These are phyloP conservation scores for Cerrena zonata DNA, from an alignment of 1,284 basidiomycete species.

Conservation along the genomic window DNA sequence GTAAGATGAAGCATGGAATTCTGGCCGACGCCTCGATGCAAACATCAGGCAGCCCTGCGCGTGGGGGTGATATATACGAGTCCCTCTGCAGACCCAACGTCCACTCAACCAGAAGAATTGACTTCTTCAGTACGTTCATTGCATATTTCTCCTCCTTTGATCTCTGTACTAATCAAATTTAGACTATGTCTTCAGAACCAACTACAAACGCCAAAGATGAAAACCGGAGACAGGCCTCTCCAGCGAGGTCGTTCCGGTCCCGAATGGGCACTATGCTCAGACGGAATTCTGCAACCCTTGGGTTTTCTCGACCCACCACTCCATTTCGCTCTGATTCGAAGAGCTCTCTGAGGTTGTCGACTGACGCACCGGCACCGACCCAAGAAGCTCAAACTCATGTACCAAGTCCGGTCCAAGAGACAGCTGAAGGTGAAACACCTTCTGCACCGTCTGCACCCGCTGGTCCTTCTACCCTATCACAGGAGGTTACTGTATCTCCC, in stretches of 20 bases:
- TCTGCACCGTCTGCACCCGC: conserved; percentile 1
- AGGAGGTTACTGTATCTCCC: conserved; percentile 2
- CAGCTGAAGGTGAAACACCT: conserved; percentile 7
- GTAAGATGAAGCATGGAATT: conserved; percentile 16
- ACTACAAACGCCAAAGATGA: conserved; percentile 19
- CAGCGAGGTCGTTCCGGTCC: conserved; percentile 23
- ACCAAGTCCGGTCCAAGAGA: conserved; percentile 17
- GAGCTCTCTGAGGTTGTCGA: conserved; percentile 20
- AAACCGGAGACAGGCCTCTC: conserved; percentile 9
- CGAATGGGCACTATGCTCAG: conserved; percentile 42
- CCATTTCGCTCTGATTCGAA: conserved; percentile 23
- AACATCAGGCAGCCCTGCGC: conserved; percentile 21
- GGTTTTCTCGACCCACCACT: conserved; percentile 31
- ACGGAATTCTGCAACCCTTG: conserved; percentile 44
- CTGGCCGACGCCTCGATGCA: conserved; percentile 25
- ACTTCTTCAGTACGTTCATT: conserved; percentile 12
- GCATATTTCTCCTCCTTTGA: conserved; percentile 3
- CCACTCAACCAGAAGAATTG: conserved; percentile 14
- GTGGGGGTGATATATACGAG: conserved; percentile 22
- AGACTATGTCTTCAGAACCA: conserved; percentile 6
- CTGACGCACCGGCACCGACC: conserved; percentile 7
- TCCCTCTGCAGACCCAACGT: conserved; percentile 7
- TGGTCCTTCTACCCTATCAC: conserved; percentile 2
- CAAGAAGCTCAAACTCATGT: conserved; percentile 20
- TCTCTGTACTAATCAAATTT: not conserved